Percentiles rank a stretch among this genome's conserved stretches.
phyloP scores from a whole-genome alignment of 306 rosid species.

The barrel medic (Medicago truncatula) region MtrunA17r5.0-ANR NC_053043.1:8159501-8160000 shows the following conservation, averaged over 20 bases:
- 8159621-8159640: too few relatives aligned
- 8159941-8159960: background rate
- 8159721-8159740: constrained; percentile 90
- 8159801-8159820: constrained; percentile 78
- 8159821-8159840: constrained; percentile 83
- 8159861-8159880: constrained; percentile 9
- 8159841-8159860: constrained; percentile 84
- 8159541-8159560: background rate
- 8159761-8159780: constrained; percentile 66
- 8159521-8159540: background rate
- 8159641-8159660: background rate
- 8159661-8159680: constrained; percentile 62
- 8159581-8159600: too few relatives aligned
- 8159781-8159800: constrained; percentile 94
- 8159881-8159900: background rate
- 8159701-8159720: constrained; percentile 86
- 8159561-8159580: too few relatives aligned
- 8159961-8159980: background rate
- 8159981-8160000: too few relatives aligned
- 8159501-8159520: constrained; percentile 68
- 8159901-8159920: background rate
- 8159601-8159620: too few relatives aligned
- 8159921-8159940: background rate
- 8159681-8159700: constrained; percentile 82
- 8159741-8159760: constrained; percentile 94